These are phyloP conservation scores for Pleurotus cornucopiae DNA, from an alignment of 768 basidiomycete genomes.

Conservation along the genomic window DNA sequence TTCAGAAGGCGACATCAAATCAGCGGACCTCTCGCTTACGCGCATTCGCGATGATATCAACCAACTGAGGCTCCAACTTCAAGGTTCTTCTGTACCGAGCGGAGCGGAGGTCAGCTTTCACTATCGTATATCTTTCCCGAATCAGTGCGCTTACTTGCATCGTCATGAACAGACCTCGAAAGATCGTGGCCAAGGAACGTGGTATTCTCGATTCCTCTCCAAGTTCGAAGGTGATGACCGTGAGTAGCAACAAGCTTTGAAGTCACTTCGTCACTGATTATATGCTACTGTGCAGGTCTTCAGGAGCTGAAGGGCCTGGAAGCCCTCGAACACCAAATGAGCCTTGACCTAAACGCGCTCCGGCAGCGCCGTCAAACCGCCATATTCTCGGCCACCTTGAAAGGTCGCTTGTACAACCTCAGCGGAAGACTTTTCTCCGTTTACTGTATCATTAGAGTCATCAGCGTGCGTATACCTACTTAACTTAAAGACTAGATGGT, in stretches of 20 bases:
- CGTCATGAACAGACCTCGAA: not conserved
- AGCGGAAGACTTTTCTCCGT: constrained; percentile 54
- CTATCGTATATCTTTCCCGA: not conserved
- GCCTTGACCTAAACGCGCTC: constrained; percentile 46
- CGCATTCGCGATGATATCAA: constrained; percentile 58
- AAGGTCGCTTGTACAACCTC: constrained; percentile 44
- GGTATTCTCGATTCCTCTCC: constrained; percentile 48
- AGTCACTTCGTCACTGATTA: not conserved
- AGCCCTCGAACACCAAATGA: constrained; percentile 67
- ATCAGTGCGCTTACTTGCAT: constrained; percentile 5
- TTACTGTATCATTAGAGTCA: constrained; percentile 61
- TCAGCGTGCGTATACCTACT: constrained; percentile 41
- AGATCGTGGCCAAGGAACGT: constrained; percentile 22
- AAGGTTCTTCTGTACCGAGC: constrained; percentile 10
- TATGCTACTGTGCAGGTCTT: constrained; percentile 25
- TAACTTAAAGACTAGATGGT: not conserved
- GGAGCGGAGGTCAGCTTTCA: constrained; percentile 21
- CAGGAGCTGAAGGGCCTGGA: constrained; percentile 65
- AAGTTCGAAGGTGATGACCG: constrained; percentile 46
- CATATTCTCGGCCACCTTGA: constrained; percentile 48
- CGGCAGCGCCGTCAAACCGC: constrained; percentile 44
- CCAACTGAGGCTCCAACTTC: constrained; percentile 27
- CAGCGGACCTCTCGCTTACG: constrained; percentile 53
- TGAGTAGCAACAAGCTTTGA: constrained; percentile 20
- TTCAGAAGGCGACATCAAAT: constrained; percentile 48